Conservation (phyloP, 179 eudicot genomes). For the Corrigiola litoralis region DNA sequence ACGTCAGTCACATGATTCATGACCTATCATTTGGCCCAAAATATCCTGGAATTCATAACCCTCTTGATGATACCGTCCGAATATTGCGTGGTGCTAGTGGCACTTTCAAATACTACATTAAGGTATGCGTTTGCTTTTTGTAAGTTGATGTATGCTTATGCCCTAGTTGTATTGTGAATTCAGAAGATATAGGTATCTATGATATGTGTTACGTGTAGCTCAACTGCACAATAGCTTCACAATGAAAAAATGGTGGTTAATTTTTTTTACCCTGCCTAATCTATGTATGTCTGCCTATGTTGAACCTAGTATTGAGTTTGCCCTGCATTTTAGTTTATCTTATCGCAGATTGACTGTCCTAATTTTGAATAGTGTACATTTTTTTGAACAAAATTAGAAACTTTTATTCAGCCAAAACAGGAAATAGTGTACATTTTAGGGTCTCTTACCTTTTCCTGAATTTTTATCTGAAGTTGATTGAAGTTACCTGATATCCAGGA, state of each 20-base stretch:
- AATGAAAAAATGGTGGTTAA: neutral
- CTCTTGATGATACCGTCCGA: slow-evolving; percentile 77
- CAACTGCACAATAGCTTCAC: neutral
- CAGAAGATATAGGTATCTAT: neutral
- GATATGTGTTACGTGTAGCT: neutral
- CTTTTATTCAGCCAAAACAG: too few relatives aligned
- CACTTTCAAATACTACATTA: slow-evolving; percentile 90
- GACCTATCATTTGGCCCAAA: slow-evolving; percentile 94
- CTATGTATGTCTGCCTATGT: too few relatives aligned
- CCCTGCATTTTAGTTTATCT: too few relatives aligned
- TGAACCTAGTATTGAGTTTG: too few relatives aligned
- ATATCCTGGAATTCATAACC: slow-evolving; percentile 93
- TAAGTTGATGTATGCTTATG: slow-evolving; percentile 5
- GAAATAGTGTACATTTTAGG: too few relatives aligned
- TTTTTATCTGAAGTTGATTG: too few relatives aligned
- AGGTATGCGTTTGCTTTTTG: slow-evolving; percentile 43
- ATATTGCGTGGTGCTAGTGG: slow-evolving; percentile 77
- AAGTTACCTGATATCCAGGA: too few relatives aligned
- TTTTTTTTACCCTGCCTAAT: too few relatives aligned
- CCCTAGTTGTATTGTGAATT: neutral
- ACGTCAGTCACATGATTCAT: slow-evolving; percentile 93
- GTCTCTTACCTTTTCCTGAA: too few relatives aligned
- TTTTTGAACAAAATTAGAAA: too few relatives aligned
- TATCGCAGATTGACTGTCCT: too few relatives aligned
- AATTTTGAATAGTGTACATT: too few relatives aligned